phyloP scores from a whole-genome alignment of 176 grass and related monocot species.

The Alopecurus myosuroides region DNA sequence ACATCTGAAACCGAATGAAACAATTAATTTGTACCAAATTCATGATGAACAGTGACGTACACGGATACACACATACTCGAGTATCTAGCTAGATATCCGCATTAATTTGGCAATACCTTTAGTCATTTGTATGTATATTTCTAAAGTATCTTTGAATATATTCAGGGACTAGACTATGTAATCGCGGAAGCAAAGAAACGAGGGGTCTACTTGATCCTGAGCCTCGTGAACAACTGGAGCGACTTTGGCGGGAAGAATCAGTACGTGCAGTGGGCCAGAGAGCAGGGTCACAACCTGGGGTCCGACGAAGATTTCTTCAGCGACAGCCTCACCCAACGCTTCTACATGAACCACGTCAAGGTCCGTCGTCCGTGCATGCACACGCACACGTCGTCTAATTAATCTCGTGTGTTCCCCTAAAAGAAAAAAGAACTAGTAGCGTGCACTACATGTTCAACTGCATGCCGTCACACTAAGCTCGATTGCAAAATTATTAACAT shows the following conservation, averaged over 20 bases:
- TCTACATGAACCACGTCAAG: constrained; percentile 78
- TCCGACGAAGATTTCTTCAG: constrained; percentile 67
- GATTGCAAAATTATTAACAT: neutral
- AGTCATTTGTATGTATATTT: neutral
- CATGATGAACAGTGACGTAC: neutral
- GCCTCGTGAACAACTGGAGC: constrained; percentile 74
- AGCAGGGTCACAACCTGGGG: constrained; percentile 36
- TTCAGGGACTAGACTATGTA: constrained; percentile 67
- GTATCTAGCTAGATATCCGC: too few relatives aligned
- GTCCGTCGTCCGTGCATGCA: neutral
- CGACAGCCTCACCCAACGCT: neutral
- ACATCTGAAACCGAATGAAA: neutral
- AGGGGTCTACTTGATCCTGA: constrained; percentile 56
- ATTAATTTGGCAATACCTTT: neutral
- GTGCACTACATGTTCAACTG: neutral
- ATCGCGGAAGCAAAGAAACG: constrained; percentile 64
- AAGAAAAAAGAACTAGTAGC: neutral
- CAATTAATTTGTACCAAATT: neutral
- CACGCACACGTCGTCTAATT: neutral
- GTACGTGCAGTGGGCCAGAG: constrained; percentile 79
- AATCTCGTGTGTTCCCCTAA: neutral
- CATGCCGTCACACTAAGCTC: neutral
- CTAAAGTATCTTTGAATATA: neutral
- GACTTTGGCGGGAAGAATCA: constrained; percentile 68
- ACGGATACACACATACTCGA: too few relatives aligned